phyloP scores from a whole-genome alignment of 805 yeast genomes.

The Cephaloascus albidus region DNA sequence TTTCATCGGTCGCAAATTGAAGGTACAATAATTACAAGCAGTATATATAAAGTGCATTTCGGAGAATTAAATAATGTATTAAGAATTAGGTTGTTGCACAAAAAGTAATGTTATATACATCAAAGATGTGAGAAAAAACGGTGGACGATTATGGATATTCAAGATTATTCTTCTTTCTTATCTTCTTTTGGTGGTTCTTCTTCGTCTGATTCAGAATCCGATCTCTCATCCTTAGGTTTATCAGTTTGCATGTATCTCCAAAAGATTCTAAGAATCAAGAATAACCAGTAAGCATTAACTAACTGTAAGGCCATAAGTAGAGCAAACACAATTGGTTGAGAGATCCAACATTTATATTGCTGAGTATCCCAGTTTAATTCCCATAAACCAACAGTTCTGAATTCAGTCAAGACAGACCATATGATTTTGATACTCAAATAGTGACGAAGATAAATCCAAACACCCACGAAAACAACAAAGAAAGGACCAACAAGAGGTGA shows the following conservation, averaged over 20 bases:
- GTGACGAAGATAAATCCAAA: conserved; percentile 90
- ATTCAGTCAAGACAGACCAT: conserved; percentile 81
- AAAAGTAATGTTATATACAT: too few relatives aligned
- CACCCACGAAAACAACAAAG: conserved; percentile 54
- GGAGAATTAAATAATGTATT: too few relatives aligned
- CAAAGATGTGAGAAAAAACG: background rate
- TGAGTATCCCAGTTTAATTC: conserved; percentile 77
- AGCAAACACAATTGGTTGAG: conserved; percentile 80
- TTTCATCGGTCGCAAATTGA: too few relatives aligned
- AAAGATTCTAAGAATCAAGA: conserved; percentile 68
- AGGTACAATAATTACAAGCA: too few relatives aligned
- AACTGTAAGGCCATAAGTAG: conserved; percentile 75
- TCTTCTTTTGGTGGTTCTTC: too few relatives aligned
- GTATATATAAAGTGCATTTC: too few relatives aligned
- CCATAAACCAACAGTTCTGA: conserved; percentile 75
- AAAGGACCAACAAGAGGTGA: conserved; percentile 54
- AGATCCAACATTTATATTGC: conserved; percentile 94
- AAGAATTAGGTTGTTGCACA: too few relatives aligned
- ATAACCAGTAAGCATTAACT: conserved; percentile 84
- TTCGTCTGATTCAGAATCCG: conserved; percentile 68
- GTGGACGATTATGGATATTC: background rate
- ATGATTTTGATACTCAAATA: conserved; percentile 71
- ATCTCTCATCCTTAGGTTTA: conserved; percentile 69
- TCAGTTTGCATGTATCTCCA: conserved; percentile 56
- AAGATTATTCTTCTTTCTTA: conserved; percentile 10